phyloP scores from a whole-genome alignment of 2,329 filamentous ascomycete genomes.

The Aspergillus ustus region DNA sequence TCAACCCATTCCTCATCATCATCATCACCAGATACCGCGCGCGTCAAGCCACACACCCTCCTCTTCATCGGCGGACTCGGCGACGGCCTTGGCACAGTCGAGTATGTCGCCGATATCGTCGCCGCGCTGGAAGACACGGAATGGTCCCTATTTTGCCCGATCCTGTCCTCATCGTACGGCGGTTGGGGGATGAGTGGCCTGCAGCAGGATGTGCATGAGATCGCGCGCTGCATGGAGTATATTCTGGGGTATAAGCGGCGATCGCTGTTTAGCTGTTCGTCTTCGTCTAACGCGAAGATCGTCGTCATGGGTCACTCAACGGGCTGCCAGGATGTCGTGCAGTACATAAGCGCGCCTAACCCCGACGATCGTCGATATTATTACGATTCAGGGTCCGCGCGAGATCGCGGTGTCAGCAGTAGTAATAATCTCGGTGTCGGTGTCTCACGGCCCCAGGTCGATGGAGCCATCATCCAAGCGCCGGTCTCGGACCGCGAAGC shows the following conservation, averaged over 20 bases:
- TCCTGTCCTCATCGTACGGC: slow-evolving; percentile 57
- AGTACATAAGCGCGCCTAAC: slow-evolving; percentile 60
- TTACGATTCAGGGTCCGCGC: slow-evolving; percentile 10
- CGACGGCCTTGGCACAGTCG: slow-evolving; percentile 61
- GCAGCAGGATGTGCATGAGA: slow-evolving; percentile 58
- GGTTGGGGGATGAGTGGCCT: slow-evolving; percentile 61
- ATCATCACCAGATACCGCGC: too few species aligned
- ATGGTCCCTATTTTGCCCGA: slow-evolving; percentile 59
- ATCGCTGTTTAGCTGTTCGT: slow-evolving; percentile 11
- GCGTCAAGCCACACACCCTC: slow-evolving; percentile 51
- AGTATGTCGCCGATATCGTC: slow-evolving; percentile 58
- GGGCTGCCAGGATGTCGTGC: slow-evolving; percentile 70
- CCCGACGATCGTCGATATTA: slow-evolving; percentile 17
- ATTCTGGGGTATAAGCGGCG: slow-evolving; percentile 45
- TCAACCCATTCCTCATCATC: too few species aligned
- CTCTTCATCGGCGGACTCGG: slow-evolving; percentile 64
- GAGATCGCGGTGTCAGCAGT: slow-evolving; percentile 32
- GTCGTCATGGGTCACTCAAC: slow-evolving; percentile 73
- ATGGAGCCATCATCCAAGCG: slow-evolving; percentile 80
- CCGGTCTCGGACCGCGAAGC: slow-evolving; percentile 78
- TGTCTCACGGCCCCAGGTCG: slow-evolving; percentile 58
- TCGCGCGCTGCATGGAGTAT: slow-evolving; percentile 57
- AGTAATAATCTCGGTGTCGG: too few species aligned
- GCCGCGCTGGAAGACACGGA: slow-evolving; percentile 51
- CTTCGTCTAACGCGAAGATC: slow-evolving; percentile 53